Evolutionary conservation across 2,329 filamentous ascomycete genomes (phyloP).

Genomic region (Didymella keratinophila): DNA sequence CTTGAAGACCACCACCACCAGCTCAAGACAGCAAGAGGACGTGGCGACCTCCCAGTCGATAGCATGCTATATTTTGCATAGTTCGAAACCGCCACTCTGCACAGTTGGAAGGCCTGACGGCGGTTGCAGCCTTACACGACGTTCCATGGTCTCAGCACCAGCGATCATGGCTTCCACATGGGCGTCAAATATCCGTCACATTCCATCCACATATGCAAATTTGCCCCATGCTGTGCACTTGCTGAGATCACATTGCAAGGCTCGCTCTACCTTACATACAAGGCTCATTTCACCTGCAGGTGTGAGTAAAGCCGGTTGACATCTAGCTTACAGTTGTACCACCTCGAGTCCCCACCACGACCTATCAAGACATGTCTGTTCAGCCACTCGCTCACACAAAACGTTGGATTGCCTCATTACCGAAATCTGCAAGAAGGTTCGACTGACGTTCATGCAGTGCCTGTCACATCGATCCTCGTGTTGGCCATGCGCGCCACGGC

Average conservation of each 20-base stretch:
- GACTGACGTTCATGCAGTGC: slow-evolving; percentile 15
- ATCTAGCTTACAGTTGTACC: slow-evolving; percentile 10
- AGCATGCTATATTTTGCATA: not conserved
- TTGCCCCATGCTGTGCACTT: slow-evolving; percentile 5
- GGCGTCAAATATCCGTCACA: slow-evolving; percentile 16
- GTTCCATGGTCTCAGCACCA: not conserved
- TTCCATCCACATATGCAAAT: slow-evolving; percentile 2
- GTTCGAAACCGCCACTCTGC: not conserved
- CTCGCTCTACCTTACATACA: slow-evolving; percentile 4
- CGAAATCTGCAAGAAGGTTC: slow-evolving; percentile 4
- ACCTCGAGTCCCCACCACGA: slow-evolving; percentile 3
- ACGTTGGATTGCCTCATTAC: slow-evolving; percentile 12
- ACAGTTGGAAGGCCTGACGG: not conserved
- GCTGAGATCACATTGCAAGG: not conserved
- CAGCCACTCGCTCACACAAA: slow-evolving; percentile 16
- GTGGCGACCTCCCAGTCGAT: slow-evolving; percentile 1
- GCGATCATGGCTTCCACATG: slow-evolving; percentile 14
- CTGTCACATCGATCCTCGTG: slow-evolving; percentile 16
- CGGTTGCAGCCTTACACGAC: slow-evolving; percentile 3
- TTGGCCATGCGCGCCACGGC: slow-evolving; percentile 6
- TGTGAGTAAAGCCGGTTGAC: slow-evolving; percentile 13
- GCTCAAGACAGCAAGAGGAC: not conserved
- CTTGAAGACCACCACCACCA: not conserved
- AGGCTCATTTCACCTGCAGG: slow-evolving; percentile 16
- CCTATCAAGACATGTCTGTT: slow-evolving; percentile 9